phyloP scores from a whole-genome alignment of 768 basidiomycete genomes.

The Auricularia auricula-judae region DNA sequence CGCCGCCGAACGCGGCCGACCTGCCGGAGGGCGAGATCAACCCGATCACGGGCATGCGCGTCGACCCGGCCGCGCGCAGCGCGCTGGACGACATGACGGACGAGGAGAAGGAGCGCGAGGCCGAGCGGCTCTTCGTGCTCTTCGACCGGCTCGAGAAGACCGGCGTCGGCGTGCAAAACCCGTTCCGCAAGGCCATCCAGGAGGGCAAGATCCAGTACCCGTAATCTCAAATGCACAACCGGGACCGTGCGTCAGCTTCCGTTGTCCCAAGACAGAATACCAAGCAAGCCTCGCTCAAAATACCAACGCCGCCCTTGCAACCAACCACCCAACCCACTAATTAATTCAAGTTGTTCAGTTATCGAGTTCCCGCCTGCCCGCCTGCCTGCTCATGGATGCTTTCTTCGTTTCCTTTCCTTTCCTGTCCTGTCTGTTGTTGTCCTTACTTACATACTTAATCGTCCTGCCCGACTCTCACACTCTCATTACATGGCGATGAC shows the following conservation, averaged over 20 bases:
- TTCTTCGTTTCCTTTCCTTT: not conserved
- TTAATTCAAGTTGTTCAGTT: not conserved
- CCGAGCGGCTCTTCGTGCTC: slow-evolving; percentile 82
- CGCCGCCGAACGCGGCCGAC: slow-evolving; percentile 12
- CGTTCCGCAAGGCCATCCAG: slow-evolving; percentile 59
- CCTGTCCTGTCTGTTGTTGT: no score
- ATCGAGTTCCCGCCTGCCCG: not conserved
- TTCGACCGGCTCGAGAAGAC: slow-evolving; percentile 81
- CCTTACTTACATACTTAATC: no score
- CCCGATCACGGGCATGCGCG: slow-evolving; percentile 50
- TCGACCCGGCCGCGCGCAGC: slow-evolving; percentile 13
- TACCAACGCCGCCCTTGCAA: not conserved
- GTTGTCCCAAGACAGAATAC: no score
- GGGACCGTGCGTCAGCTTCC: no score
- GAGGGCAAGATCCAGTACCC: slow-evolving; percentile 24
- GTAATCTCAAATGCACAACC: not conserved
- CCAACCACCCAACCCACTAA: not conserved
- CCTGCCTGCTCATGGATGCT: not conserved
- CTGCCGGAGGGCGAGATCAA: slow-evolving; percentile 42
- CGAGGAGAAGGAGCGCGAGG: slow-evolving; percentile 90
- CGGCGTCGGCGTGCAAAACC: slow-evolving; percentile 48
- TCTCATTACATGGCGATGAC: not conserved
- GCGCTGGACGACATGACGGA: slow-evolving; percentile 65
- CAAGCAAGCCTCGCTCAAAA: not conserved
- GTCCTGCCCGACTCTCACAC: not conserved